Conservation (phyloP, 192 early-diverging fungal genomes). For the Coemansia sp. region DNA sequence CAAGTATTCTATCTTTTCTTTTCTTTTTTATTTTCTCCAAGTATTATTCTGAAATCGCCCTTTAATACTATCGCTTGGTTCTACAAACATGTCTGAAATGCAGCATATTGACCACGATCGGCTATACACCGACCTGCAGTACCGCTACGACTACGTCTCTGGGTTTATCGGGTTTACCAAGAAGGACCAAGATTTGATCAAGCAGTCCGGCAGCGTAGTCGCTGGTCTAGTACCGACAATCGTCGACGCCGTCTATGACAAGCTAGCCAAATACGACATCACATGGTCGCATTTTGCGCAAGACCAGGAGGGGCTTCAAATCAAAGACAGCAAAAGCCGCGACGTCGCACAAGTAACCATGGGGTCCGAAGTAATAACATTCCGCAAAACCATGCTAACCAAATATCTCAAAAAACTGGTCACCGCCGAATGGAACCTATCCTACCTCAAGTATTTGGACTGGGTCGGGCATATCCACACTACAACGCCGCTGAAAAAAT, state of each 20-base stretch:
- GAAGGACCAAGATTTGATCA: conserved; percentile 69
- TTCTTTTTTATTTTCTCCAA: not conserved
- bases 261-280: conserved; percentile 71
- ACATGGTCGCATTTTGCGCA: conserved; percentile 73
- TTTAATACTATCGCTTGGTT: not conserved
- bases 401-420: conserved; percentile 75
- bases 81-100: conserved; percentile 31
- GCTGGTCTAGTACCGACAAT: conserved; percentile 71
- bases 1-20: not conserved
- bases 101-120: conserved; percentile 66
- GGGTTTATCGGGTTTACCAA: conserved; percentile 72
- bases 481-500: conserved; percentile 70
- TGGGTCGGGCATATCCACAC: conserved; percentile 82
- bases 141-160: conserved; percentile 79
- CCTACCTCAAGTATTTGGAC: conserved; percentile 73
- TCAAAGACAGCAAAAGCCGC: conserved; percentile 21
- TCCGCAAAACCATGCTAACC: conserved; percentile 74
- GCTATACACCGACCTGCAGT: conserved; percentile 72
- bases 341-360: conserved; percentile 55
- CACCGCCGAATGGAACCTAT: conserved; percentile 44
- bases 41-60: not conserved
- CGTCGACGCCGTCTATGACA: conserved; percentile 77
- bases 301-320: conserved; percentile 66
- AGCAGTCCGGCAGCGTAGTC: conserved; percentile 63
- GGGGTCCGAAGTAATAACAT: conserved; percentile 73